A percentile compares a stretch with the other conserved stretches of the same genome.
These are phyloP conservation scores for Lentinula sp. DNA, from an alignment of 768 basidiomycete genomes.

Conservation along the genomic window DNA sequence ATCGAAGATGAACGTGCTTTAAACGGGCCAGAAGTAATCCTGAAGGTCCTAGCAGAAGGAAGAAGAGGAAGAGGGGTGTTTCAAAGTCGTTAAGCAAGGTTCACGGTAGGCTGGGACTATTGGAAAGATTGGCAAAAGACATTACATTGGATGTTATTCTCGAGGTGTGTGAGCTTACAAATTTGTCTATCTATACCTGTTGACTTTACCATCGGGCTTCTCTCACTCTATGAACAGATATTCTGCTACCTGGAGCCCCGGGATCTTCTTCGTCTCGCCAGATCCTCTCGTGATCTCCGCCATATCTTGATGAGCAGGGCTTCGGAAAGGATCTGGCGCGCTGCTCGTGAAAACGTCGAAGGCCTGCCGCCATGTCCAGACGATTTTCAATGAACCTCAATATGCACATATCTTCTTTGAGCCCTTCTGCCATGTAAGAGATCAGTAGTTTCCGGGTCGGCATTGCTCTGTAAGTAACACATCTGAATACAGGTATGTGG, in stretches of 20 bases:
- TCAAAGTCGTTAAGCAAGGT: background rate
- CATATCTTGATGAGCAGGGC: constrained; percentile 39
- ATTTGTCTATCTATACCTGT: too few species aligned
- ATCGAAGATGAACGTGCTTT: too few species aligned
- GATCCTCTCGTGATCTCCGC: constrained; percentile 46
- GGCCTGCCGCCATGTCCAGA: constrained; percentile 31
- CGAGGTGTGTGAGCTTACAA: background rate
- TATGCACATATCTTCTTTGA: constrained; percentile 49
- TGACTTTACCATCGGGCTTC: too few species aligned
- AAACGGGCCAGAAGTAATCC: too few species aligned
- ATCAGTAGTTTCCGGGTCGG: background rate
- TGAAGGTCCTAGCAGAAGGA: too few species aligned
- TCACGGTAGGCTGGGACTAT: background rate
- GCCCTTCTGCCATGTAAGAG: constrained; percentile 44
- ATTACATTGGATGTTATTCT: background rate
- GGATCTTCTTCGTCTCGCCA: constrained; percentile 45
- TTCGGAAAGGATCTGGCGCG: constrained; percentile 41
- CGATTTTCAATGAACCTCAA: constrained; percentile 37
- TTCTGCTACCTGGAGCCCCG: constrained; percentile 43
- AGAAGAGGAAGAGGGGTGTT: background rate
- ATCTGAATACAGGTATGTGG: constrained; percentile 20
- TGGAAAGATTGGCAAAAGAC: background rate
- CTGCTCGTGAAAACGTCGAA: constrained; percentile 32
- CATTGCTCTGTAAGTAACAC: background rate
- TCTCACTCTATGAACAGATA: constrained; percentile 28